Evolutionary conservation across 1,139 yeast species (phyloP).

Genomic region (Yamadazyma sp.): DNA sequence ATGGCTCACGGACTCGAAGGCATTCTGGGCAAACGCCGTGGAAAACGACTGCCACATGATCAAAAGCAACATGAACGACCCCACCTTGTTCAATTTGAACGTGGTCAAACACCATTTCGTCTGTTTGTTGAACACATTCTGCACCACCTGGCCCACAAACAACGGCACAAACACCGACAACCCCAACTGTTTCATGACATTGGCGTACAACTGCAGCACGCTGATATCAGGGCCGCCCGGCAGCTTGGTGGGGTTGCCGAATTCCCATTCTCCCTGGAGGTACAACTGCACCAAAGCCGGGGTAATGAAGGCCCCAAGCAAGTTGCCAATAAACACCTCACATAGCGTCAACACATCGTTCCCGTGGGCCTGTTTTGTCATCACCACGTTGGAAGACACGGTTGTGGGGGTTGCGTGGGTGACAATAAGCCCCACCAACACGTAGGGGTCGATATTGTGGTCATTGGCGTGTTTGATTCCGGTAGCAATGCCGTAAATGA

Average conservation of each 20-base stretch:
- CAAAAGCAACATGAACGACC: slow-evolving; percentile 72
- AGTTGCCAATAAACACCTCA: slow-evolving; percentile 82
- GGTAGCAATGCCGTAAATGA: slow-evolving; percentile 70
- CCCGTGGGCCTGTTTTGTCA: slow-evolving; percentile 85
- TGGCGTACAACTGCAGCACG: slow-evolving; percentile 59
- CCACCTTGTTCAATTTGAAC: slow-evolving; percentile 66
- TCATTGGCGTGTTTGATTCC: slow-evolving; percentile 65
- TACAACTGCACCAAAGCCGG: slow-evolving; percentile 82
- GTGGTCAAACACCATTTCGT: slow-evolving; percentile 60
- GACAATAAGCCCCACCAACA: slow-evolving; percentile 75
- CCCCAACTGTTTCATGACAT: slow-evolving; percentile 86
- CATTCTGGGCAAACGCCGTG: slow-evolving; percentile 80
- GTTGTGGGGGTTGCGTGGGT: slow-evolving; percentile 91
- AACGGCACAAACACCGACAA: slow-evolving; percentile 79
- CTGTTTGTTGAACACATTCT: slow-evolving; percentile 64
- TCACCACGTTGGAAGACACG: slow-evolving; percentile 84
- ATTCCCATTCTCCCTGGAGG: slow-evolving; percentile 58
- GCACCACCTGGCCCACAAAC: slow-evolving; percentile 83
- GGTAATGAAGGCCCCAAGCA: slow-evolving; percentile 81
- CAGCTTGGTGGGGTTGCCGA: slow-evolving; percentile 76
- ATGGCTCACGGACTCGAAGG: slow-evolving; percentile 70
- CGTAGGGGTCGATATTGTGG: slow-evolving; percentile 62
- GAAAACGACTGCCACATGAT: slow-evolving; percentile 86
- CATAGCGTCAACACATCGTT: slow-evolving; percentile 76
- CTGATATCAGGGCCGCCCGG: slow-evolving; percentile 39